A percentile compares a stretch with the other conserved stretches of the same genome.
phyloP scores from a whole-genome alignment of 139 green algal species.

The Chlamydomonas asymmetrica region DNA sequence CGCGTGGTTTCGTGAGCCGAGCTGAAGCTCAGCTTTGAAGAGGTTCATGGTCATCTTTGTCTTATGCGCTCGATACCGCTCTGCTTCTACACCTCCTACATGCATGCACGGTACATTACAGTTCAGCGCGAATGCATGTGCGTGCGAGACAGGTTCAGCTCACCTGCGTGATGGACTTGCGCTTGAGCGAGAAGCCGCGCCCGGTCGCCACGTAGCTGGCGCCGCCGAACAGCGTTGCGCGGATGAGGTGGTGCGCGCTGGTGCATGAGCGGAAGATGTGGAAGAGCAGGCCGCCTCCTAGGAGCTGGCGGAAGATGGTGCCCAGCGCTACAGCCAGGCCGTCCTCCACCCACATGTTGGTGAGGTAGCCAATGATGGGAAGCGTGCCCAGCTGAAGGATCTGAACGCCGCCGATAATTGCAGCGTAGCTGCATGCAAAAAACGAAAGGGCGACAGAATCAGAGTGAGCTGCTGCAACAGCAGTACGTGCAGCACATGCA shows the following conservation, averaged over 20 bases:
- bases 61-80: too few species aligned
- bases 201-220: constrained; percentile 82
- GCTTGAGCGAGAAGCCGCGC: constrained; percentile 74
- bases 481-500: too few species aligned
- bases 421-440: background rate
- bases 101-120: too few species aligned
- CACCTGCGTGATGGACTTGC: constrained; percentile 64
- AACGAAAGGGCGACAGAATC: constrained; percentile 5
- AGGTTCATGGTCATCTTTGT: too few species aligned
- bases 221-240: constrained; percentile 63
- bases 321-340: constrained; percentile 49
- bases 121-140: too few species aligned
- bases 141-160: too few species aligned
- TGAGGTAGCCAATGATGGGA: constrained; percentile 58
- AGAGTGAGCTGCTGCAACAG: constrained; percentile 37
- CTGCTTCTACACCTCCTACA: too few species aligned
- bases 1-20: too few species aligned
- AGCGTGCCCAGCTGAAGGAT: constrained; percentile 71
- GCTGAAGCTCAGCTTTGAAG: too few species aligned
- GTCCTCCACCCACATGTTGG: constrained; percentile 65
- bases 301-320: constrained; percentile 54
- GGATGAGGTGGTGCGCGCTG: constrained; percentile 59
- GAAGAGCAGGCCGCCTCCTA: constrained; percentile 64
- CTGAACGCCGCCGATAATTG: constrained; percentile 41
- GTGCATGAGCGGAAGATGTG: constrained; percentile 71